Base-by-base conservation (phyloP, 805 yeast species). In the Candida nonsorbophila region DNA sequence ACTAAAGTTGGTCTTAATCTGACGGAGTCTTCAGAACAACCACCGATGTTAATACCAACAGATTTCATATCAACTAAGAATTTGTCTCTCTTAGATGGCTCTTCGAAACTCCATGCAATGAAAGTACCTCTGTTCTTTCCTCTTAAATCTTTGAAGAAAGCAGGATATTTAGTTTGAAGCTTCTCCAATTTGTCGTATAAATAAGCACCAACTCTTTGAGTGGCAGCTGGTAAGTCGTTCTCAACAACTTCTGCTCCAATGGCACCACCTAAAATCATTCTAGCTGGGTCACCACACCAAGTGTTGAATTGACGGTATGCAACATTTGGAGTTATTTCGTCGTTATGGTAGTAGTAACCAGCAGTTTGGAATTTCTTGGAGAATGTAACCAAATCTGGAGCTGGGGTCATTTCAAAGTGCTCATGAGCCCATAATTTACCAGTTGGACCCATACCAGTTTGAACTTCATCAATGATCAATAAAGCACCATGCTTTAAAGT, bases 1-100 rank as follows among this genome's bases (percentile, higher is more conserved):
- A 77, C 75, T 46, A 84, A 63, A 25, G 84, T 71, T 37, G 94
- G 94, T 64, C 94, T 76, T 55, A 84, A 68, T 64, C 94, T 77
- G 29, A 84, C 81, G 34, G 88, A 74, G 38, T 66, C 71, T 32
- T 74, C 83, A 30, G 90, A 88, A 62, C 94, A 84, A 28, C 88
- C 94, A 45, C 94, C 94, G 50, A 82, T 72, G 57, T 84, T 84
- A 38, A 82, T 69, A 56, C 94, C 94, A 28, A 52, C 67, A 26
- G 58, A 49, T 61, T 75, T 79, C 72, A 80, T 67, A 39, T 70
- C 75, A 37, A 41, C 43, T 47, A 81, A 58, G 57, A 84, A 78
- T 44, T 65, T 55, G 56, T 79, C 77, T 62, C 94, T 75, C 15
- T 63, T 47, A 11, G 48, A 58, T 6, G 66, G 48, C 25, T 60